A percentile compares a stretch with the other conserved stretches of the same genome.
These are phyloP conservation scores for Ricinus communis DNA, from an alignment of 345 rosid species.

Conservation along the genomic window DNA sequence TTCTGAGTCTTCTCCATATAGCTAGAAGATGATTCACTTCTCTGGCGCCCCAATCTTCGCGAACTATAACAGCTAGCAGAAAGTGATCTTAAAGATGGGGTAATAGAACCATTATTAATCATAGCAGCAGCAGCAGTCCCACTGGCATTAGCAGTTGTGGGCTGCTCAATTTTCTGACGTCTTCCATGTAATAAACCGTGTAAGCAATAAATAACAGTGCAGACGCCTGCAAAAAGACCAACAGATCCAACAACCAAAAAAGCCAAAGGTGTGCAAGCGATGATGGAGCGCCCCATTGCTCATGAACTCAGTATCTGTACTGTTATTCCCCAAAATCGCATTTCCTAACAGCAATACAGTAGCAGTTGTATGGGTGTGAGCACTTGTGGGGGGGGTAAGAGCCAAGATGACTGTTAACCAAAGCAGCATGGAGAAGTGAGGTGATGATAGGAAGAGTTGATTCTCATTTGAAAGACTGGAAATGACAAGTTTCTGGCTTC, in stretches of 20 bases:
- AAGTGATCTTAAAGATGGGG: conserved; percentile 25
- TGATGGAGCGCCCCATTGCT: no score
- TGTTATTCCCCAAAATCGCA: conserved; percentile 44
- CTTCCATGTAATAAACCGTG: conserved; percentile 18
- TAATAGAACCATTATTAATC: conserved; percentile 15
- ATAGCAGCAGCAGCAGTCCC: not conserved
- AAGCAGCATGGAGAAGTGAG: not conserved
- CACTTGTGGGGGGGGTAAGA: conserved; percentile 49
- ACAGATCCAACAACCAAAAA: conserved; percentile 45
- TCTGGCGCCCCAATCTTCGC: conserved; percentile 31
- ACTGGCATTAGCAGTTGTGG: conserved; percentile 8
- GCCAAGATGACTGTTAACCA: conserved; percentile 44
- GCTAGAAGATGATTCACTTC: conserved; percentile 43
- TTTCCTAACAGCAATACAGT: no score
- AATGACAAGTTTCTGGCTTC: conserved; percentile 1
- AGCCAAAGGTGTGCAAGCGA: no score
- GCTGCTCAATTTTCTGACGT: conserved; percentile 22
- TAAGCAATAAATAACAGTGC: conserved; percentile 38
- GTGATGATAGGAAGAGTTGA: conserved; percentile 7
- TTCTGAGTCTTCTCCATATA: conserved; percentile 32
- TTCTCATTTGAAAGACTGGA: conserved; percentile 28
- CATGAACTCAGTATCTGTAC: conserved; percentile 37
- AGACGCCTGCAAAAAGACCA: conserved; percentile 45
- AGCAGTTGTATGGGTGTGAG: conserved; percentile 33
- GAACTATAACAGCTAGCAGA: conserved; percentile 32